Evolutionary conservation across 164 flowering plant species (phyloP), one percentile per base, ranked within the genome.

Genomic region (Sextonia rubra): DNA sequence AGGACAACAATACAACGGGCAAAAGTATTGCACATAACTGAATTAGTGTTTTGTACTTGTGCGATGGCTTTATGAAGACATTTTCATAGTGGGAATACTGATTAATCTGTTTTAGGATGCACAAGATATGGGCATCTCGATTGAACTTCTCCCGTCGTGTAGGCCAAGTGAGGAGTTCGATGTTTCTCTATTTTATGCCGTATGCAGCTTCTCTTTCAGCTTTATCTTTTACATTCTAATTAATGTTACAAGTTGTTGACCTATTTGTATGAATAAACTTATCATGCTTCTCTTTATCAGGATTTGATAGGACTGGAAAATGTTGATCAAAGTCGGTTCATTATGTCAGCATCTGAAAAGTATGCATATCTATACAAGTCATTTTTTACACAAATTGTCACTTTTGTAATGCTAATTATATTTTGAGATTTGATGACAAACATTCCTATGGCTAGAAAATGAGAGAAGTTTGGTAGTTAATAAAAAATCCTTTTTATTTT

Each of bases 1-100:
- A 83, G 95, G 80, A 96, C 97, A 14, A 96, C 99, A 25, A 47
- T 88, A 68, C 99, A 96, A 80, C 87, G 99, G 71, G 97, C 95
- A 74, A 89, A 92, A 79, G 99, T 95, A 90, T 25, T 56, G 17
- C 18, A 49, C 60, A 11, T 30, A 74, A 58, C 37, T 74, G 24
- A n/a, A 52, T 22, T 30, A 61, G 22, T 61, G 17, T 14, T 61
- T n/a, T 3, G 6, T 69, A 12, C 29, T 23, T 18, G 3, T 4
- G 55, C 68, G 14, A 60, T 69, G 18, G 11, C 20, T 52, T 20
- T 52, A 9, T 12, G 44, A 17, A 12, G 52, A 4, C 26, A 23
- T 44, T 64, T 61, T 61, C 64, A 7, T 64, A 0, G 27, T 64
- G 15, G 20, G 11, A 27, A 25, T 18, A 64, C 47, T 14, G 18